phyloP scores from a whole-genome alignment of 495 filamentous ascomycete species.

The Recurvomyces mirabilis region DNA sequence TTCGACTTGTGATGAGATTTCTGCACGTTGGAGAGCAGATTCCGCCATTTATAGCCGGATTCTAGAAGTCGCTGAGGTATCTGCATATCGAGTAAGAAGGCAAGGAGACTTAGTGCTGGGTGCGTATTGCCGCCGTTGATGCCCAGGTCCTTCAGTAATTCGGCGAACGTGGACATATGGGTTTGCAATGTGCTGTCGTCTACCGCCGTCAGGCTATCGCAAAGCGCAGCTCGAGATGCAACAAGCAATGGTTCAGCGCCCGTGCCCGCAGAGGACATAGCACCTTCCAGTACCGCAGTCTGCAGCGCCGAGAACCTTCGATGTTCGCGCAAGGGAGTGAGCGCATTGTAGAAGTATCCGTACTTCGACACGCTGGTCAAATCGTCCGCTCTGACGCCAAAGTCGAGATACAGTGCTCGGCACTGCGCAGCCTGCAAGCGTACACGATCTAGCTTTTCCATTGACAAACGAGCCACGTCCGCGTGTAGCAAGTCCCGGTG shows the following conservation, averaged over 20 bases:
- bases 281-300: slow-evolving; percentile 54
- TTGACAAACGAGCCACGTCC: slow-evolving; percentile 54
- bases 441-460: slow-evolving; percentile 84
- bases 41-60: slow-evolving; percentile 36
- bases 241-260: slow-evolving; percentile 71
- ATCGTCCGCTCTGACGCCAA: background rate
- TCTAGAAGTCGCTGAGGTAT: slow-evolving; percentile 26
- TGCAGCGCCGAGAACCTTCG: background rate
- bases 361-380: slow-evolving; percentile 26
- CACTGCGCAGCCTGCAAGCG: slow-evolving; percentile 51
- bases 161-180: slow-evolving; percentile 35
- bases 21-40: slow-evolving; percentile 56
- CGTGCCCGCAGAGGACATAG: slow-evolving; percentile 68
- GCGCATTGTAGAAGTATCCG: slow-evolving; percentile 22
- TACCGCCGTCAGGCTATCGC: slow-evolving; percentile 22
- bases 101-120: slow-evolving; percentile 62
- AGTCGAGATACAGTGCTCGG: slow-evolving; percentile 7
- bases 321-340: slow-evolving; percentile 11
- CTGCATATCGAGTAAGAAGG: slow-evolving; percentile 58
- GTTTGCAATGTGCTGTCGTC: slow-evolving; percentile 21
- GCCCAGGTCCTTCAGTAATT: slow-evolving; percentile 46
- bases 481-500: slow-evolving; percentile 11
- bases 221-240: slow-evolving; percentile 58
- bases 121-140: slow-evolving; percentile 27
- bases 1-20: slow-evolving; percentile 72